Conservation (phyloP, 768 basidiomycete species). For the Amanita phalloides region DNA sequence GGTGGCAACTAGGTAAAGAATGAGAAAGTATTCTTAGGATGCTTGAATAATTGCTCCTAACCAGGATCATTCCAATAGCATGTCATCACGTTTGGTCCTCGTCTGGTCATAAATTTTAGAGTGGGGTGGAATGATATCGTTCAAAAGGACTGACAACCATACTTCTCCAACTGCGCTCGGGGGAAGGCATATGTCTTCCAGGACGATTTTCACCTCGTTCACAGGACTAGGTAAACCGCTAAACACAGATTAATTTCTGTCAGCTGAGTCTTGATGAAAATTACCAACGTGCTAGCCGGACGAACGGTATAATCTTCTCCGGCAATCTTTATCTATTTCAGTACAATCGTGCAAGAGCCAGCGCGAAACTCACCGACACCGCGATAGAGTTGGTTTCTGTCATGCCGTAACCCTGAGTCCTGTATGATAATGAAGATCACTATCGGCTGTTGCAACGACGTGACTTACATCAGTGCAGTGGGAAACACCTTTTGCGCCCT, state of each 20-base stretch:
- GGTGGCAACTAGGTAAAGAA: not conserved
- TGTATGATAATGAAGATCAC: constrained; percentile 5
- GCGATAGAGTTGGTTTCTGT: constrained; percentile 45
- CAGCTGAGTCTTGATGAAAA: not conserved
- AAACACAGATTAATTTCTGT: not conserved
- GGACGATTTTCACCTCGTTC: constrained; percentile 35
- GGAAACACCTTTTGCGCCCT: constrained; percentile 26
- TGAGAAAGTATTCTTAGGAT: not conserved
- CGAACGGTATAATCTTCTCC: constrained; percentile 43
- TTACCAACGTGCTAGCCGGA: constrained; percentile 33
- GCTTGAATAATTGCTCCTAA: constrained; percentile 5
- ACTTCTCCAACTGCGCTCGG: constrained; percentile 27
- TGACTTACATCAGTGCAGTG: constrained; percentile 15
- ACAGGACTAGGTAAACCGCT: constrained; percentile 36
- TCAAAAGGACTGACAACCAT: constrained; percentile 17
- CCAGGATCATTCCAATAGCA: constrained; percentile 40
- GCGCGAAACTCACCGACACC: constrained; percentile 16
- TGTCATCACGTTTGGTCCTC: constrained; percentile 42
- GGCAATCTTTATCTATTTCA: constrained; percentile 13
- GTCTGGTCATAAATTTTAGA: constrained; percentile 3
- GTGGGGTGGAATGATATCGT: not conserved
- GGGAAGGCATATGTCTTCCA: constrained; percentile 18
- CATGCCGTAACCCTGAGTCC: constrained; percentile 34
- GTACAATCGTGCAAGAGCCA: not conserved
- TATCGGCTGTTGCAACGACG: too few relatives aligned